phyloP scores from a whole-genome alignment of 371 early-diverging fungal genomes.

The Phascolomyces articulosus region DNA sequence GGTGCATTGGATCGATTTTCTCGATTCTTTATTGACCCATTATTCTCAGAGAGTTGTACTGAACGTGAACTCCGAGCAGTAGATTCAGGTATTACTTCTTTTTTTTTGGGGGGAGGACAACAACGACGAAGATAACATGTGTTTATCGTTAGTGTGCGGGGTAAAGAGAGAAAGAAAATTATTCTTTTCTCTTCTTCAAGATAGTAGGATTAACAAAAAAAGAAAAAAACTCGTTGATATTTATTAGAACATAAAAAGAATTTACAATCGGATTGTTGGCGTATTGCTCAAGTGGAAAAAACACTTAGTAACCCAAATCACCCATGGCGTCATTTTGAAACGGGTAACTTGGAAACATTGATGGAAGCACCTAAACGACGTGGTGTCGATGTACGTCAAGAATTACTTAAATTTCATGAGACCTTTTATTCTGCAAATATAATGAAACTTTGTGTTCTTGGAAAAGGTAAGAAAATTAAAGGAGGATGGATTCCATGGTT shows the following conservation, averaged over 20 bases:
- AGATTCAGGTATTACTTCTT: constrained; percentile 67
- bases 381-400: constrained; percentile 82
- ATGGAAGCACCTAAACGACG: constrained; percentile 66
- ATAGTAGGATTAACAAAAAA: neutral
- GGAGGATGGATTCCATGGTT: too few species aligned
- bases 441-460: constrained; percentile 93
- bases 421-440: constrained; percentile 93
- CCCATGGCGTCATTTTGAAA: constrained; percentile 86
- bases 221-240: neutral
- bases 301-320: constrained; percentile 72
- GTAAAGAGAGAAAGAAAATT: too few species aligned
- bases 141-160: too few species aligned
- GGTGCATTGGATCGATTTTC: constrained; percentile 95
- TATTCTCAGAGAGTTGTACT: constrained; percentile 84
- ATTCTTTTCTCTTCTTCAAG: too few species aligned
- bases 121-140: neutral
- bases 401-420: constrained; percentile 84
- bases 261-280: constrained; percentile 84
- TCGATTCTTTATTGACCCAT: constrained; percentile 91
- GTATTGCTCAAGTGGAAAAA: constrained; percentile 82
- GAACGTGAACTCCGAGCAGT: constrained; percentile 94
- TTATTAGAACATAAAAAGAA: constrained; percentile 88
- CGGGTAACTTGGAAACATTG: constrained; percentile 84
- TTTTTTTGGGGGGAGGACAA: neutral
- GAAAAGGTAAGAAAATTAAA: constrained; percentile 73